phyloP scores from a whole-genome alignment of 768 basidiomycete species.

The Crucibulum laeve region DNA sequence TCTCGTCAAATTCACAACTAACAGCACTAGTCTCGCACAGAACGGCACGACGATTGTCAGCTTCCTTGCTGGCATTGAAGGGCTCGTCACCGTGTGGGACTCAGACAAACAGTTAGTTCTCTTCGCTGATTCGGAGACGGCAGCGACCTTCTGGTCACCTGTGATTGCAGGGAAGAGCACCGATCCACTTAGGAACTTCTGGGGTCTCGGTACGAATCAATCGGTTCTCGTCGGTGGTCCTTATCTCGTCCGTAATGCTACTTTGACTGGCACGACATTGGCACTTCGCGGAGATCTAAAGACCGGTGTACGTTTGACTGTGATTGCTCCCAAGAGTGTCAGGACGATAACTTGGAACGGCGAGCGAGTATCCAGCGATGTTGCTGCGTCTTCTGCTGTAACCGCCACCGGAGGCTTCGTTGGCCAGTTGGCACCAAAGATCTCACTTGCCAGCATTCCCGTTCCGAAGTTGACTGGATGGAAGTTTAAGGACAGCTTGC shows the following conservation, averaged over 20 bases:
- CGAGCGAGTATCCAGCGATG: constrained; percentile 31
- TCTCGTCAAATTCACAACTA: constrained; percentile 26
- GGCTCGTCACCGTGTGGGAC: constrained; percentile 62
- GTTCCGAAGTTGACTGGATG: constrained; percentile 58
- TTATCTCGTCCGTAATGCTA: constrained; percentile 57
- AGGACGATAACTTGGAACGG: constrained; percentile 73
- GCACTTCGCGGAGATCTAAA: constrained; percentile 69
- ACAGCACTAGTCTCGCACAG: constrained; percentile 6
- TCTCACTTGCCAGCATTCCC: constrained; percentile 18
- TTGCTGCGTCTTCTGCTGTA: constrained; percentile 21
- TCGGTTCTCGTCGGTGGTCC: constrained; percentile 65
- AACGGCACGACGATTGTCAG: constrained; percentile 38
- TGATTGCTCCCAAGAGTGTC: constrained; percentile 57
- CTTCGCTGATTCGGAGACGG: constrained; percentile 61
- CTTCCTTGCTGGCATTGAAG: constrained; percentile 52
- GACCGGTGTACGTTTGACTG: constrained; percentile 48
- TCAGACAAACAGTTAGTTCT: constrained; percentile 64
- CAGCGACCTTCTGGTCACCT: constrained; percentile 76
- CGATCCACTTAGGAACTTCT: constrained; percentile 54
- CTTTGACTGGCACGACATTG: constrained; percentile 44
- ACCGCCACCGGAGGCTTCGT: constrained; percentile 43
- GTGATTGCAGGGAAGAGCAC: constrained; percentile 39
- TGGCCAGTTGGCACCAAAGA: constrained; percentile 35
- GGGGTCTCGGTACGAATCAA: constrained; percentile 69
- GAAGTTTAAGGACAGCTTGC: constrained; percentile 73